Evolutionary conservation across 768 basidiomycete genomes (phyloP).

Genomic region (Crucibulum laeve): DNA sequence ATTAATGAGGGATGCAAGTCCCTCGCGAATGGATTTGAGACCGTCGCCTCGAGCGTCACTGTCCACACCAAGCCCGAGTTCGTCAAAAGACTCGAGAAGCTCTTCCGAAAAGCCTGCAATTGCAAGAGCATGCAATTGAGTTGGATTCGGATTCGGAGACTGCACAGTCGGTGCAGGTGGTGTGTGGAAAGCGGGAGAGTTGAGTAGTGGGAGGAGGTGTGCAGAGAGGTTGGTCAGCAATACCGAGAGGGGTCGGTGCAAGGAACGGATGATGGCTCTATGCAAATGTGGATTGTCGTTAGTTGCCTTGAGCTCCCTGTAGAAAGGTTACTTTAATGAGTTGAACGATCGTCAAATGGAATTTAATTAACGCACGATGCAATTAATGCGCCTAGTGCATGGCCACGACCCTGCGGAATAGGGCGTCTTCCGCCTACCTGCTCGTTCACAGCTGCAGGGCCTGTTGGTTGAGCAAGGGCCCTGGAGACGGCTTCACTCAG

Average conservation of each 20-base stretch:
- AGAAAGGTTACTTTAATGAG: slow-evolving; percentile 10
- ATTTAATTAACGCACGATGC: slow-evolving; percentile 50
- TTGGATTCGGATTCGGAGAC: slow-evolving; percentile 51
- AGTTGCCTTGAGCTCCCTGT: slow-evolving; percentile 66
- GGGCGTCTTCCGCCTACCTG: slow-evolving; percentile 63
- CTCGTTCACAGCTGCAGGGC: slow-evolving; percentile 47
- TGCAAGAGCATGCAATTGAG: slow-evolving; percentile 69
- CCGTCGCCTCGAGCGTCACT: slow-evolving; percentile 63
- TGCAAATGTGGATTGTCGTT: slow-evolving; percentile 60
- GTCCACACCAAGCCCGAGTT: slow-evolving; percentile 58
- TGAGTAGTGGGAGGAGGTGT: slow-evolving; percentile 60
- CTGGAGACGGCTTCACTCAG: slow-evolving; percentile 80
- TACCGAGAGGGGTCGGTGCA: slow-evolving; percentile 76
- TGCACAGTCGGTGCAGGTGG: slow-evolving; percentile 47
- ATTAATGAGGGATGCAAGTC: slow-evolving; percentile 62
- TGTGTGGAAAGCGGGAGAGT: slow-evolving; percentile 56
- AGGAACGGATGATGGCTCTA: slow-evolving; percentile 65
- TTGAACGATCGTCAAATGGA: slow-evolving; percentile 4
- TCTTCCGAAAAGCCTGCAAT: slow-evolving; percentile 71
- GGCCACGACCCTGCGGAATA: slow-evolving; percentile 71
- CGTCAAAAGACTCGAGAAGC: slow-evolving; percentile 66
- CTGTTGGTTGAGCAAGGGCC: slow-evolving; percentile 62
- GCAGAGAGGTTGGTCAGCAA: slow-evolving; percentile 66
- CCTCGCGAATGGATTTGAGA: slow-evolving; percentile 64
- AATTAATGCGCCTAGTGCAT: slow-evolving; percentile 62